A percentile compares a stretch with the other conserved stretches of the same genome.
phyloP scores from a whole-genome alignment of 768 basidiomycete species.

The Hypsizygus marmoreus region DNA sequence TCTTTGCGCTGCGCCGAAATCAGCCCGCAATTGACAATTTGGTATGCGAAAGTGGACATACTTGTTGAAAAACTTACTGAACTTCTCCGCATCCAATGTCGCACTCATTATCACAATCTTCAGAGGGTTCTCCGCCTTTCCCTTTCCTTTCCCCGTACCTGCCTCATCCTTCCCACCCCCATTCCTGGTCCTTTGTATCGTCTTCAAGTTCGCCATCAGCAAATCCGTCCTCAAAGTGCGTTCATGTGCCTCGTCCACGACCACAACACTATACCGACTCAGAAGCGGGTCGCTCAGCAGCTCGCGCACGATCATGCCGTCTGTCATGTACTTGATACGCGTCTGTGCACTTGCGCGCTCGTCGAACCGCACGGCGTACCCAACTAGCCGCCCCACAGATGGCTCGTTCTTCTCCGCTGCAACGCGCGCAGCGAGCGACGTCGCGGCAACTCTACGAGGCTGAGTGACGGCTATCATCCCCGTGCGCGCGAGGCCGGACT shows the following conservation, averaged over 20 bases:
- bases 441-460: slow-evolving; percentile 93
- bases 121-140: slow-evolving; percentile 55
- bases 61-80: slow-evolving; percentile 86
- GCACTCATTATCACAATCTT: slow-evolving; percentile 98
- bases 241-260: slow-evolving; percentile 98
- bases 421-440: slow-evolving; percentile 89
- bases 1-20: slow-evolving; percentile 64
- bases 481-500: slow-evolving; percentile 69
- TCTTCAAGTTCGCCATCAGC: slow-evolving; percentile 87
- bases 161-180: slow-evolving; percentile 26
- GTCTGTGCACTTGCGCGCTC: slow-evolving; percentile 73
- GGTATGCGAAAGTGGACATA: slow-evolving; percentile 40
- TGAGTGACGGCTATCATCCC: slow-evolving; percentile 92
- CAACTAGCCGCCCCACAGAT: slow-evolving; percentile 75
- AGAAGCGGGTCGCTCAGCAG: slow-evolving; percentile 77
- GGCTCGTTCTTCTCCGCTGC: slow-evolving; percentile 80
- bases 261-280: slow-evolving; percentile 80
- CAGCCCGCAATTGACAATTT: background rate
- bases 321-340: slow-evolving; percentile 93
- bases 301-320: slow-evolving; percentile 97
- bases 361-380: slow-evolving; percentile 96
- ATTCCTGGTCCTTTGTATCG: slow-evolving; percentile 72
- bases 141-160: slow-evolving; percentile 48
- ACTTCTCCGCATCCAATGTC: slow-evolving; percentile 93
- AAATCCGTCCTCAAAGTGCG: slow-evolving; percentile 93